A percentile compares a stretch with the other conserved stretches of the same genome.
Evolutionary conservation across 176 grass and related monocot species (phyloP).

Genomic region (Bothriochloa decipiens): DNA sequence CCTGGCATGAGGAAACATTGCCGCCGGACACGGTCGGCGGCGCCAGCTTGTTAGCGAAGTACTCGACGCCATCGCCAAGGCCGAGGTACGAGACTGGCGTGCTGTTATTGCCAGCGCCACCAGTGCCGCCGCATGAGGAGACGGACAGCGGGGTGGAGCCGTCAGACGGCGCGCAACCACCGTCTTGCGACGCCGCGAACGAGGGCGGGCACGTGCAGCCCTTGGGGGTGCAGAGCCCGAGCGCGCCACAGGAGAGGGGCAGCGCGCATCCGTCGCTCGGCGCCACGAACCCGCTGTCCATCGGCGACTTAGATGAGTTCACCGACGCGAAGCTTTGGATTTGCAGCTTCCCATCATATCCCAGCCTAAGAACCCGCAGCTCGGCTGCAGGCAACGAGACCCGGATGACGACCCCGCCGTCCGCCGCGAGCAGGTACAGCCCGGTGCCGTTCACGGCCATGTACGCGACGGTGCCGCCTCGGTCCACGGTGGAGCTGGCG

Average conservation of each 20-base stretch:
- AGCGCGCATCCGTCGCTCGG: conserved; percentile 53
- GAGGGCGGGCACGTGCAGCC: conserved; percentile 58
- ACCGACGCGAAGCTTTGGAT: conserved; percentile 53
- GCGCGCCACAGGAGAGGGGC: conserved; percentile 65
- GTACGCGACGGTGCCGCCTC: conserved; percentile 42
- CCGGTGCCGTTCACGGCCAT: conserved; percentile 61
- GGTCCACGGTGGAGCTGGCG: conserved; percentile 48
- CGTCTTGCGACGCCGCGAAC: conserved; percentile 49
- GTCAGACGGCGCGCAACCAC: conserved; percentile 59
- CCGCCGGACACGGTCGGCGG: conserved; percentile 32
- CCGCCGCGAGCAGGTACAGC: conserved; percentile 51
- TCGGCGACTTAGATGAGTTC: conserved; percentile 48
- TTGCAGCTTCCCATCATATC: conserved; percentile 40
- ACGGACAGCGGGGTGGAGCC: conserved; percentile 35
- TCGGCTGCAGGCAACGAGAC: conserved; percentile 25
- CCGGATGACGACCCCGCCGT: conserved; percentile 45
- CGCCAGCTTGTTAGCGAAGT: conserved; percentile 67
- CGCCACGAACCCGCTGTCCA: conserved; percentile 42
- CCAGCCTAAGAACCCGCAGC: conserved; percentile 55
- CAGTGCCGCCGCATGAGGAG: conserved; percentile 13
- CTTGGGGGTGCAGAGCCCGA: conserved; percentile 58
- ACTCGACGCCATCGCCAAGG: conserved; percentile 51
- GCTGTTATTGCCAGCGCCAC: not conserved
- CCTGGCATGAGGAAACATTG: conserved; percentile 53
- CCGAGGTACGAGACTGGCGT: conserved; percentile 35